Evolutionary conservation across 345 rosid species (phyloP).

Genomic region (Boechera divaricarpa): DNA sequence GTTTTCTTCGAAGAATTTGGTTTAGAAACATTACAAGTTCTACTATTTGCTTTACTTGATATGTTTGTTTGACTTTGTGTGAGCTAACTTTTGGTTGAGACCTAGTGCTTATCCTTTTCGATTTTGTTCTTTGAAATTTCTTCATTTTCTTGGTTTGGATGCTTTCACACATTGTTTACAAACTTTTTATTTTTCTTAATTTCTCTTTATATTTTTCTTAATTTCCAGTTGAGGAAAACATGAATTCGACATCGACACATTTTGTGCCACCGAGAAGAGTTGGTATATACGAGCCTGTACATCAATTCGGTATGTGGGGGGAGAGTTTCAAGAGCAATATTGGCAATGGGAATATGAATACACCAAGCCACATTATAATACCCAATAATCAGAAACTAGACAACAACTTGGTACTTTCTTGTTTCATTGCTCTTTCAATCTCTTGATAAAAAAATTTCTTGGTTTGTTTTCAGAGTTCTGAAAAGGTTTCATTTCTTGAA

Average conservation of each 20-base stretch:
- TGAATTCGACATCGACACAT: slow-evolving; percentile 83
- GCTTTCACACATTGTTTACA: slow-evolving; percentile 21
- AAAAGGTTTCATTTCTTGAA: slow-evolving; percentile 10
- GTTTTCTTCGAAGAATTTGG: slow-evolving; percentile 9
- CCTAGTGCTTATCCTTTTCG: background rate
- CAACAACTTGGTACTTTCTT: slow-evolving; percentile 58
- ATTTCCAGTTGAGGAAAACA: slow-evolving; percentile 40
- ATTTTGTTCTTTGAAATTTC: background rate
- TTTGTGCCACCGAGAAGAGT: slow-evolving; percentile 77
- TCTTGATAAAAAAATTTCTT: slow-evolving; percentile 3
- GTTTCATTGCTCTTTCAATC: background rate
- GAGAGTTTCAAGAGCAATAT: slow-evolving; percentile 60
- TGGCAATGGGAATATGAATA: slow-evolving; percentile 52
- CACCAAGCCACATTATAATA: slow-evolving; percentile 56
- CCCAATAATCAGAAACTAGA: slow-evolving; percentile 66
- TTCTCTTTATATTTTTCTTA: background rate
- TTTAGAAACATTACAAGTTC: background rate
- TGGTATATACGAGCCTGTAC: slow-evolving; percentile 74
- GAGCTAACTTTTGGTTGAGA: slow-evolving; percentile 25
- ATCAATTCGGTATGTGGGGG: slow-evolving; percentile 87
- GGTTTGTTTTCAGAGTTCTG: background rate
- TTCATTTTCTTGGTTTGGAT: slow-evolving; percentile 11
- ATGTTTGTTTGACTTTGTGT: slow-evolving; percentile 11
- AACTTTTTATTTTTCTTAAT: background rate
- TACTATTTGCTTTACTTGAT: slow-evolving; percentile 18